Percentiles rank a stretch among this genome's conserved stretches.
Evolutionary conservation across 345 rosid species (phyloP).

Genomic region (Gossypium longicalyx): DNA sequence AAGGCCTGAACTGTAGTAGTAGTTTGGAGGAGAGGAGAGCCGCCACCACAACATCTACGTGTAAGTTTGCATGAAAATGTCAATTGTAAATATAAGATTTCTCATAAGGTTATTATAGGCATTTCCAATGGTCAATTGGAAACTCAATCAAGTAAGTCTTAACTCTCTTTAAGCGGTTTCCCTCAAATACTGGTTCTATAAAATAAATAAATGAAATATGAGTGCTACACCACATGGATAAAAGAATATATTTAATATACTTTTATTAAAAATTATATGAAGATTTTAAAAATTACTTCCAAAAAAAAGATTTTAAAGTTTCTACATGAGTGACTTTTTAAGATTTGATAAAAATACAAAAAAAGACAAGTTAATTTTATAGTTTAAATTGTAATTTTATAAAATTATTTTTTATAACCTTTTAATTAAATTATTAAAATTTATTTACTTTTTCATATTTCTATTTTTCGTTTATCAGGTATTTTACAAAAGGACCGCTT

Average conservation of each 20-base stretch:
- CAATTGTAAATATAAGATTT: conserved; percentile 10
- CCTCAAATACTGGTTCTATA: background rate
- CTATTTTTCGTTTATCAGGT: background rate
- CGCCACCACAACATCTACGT: conserved; percentile 28
- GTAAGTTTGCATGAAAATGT: conserved; percentile 49
- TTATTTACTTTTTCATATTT: background rate
- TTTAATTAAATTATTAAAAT: no score
- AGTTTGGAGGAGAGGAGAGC: conserved; percentile 20
- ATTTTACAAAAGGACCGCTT: conserved; percentile 31
- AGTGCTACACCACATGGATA: no score
- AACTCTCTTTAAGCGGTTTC: conserved; percentile 19
- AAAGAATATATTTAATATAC: no score
- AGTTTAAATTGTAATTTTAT: no score
- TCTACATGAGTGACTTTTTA: no score
- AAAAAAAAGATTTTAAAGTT: no score
- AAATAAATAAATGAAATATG: background rate
- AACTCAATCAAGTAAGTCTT: conserved; percentile 23
- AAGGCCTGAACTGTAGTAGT: background rate
- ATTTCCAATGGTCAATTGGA: conserved; percentile 5
- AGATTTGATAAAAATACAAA: no score
- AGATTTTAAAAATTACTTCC: no score
- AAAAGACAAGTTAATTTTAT: no score
- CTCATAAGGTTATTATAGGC: conserved; percentile 20
- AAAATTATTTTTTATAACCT: no score
- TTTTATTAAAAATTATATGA: no score